Percentiles rank a stretch among this genome's conserved stretches.
phyloP scores from a whole-genome alignment of 495 filamentous ascomycete species.

The Aspergillus coremiiformis region DNA sequence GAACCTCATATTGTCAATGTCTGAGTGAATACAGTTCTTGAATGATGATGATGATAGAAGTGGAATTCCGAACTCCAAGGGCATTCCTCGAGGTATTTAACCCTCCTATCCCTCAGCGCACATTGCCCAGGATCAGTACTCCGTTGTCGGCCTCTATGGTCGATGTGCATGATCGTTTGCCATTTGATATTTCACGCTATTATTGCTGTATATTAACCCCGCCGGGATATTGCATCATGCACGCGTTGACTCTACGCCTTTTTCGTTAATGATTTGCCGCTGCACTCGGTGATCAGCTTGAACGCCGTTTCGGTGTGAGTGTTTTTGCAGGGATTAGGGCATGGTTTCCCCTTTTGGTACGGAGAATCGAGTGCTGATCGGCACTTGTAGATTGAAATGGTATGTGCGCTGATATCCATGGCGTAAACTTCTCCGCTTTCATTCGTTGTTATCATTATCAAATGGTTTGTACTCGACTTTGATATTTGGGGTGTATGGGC shows the following conservation, averaged over 20 bases:
- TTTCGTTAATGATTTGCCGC: background rate
- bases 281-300: background rate
- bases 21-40: background rate
- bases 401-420: no score
- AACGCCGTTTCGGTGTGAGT: background rate
- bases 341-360: background rate
- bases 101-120: no score
- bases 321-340: background rate
- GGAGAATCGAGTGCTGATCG: no score
- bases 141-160: no score
- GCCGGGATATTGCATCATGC: background rate
- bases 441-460: no score
- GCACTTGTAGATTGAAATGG: no score
- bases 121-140: no score
- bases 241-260: background rate
- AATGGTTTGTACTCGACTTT: no score
- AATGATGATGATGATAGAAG: background rate
- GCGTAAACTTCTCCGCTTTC: no score
- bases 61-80: no score
- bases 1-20: constrained; percentile 1
- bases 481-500: no score
- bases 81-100: background rate
- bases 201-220: background rate
- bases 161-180: background rate
- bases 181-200: background rate